Evolutionary conservation across 345 rosid species (phyloP), one percentile per base, ranked within the genome.

Genomic region (Stellera chamaejasme): DNA sequence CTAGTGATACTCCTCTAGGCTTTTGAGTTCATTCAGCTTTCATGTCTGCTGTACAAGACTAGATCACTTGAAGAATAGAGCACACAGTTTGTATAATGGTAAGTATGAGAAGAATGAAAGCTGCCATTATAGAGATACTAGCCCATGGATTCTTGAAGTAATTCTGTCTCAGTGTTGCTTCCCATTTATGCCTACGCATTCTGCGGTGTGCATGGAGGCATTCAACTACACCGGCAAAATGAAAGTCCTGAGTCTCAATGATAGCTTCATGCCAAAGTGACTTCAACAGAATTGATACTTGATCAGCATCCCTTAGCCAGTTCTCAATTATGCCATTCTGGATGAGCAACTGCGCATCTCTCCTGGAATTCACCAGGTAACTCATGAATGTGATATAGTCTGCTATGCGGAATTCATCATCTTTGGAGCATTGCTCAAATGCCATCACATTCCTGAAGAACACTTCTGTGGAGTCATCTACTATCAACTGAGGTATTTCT

Each of bases 71-170:
- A 45, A 45, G 48, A 12, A 45, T 6, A 12, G 48, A 45, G 11
- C 48, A 51, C 50, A 52, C 15, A 16, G 69, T 26, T 54, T 65
- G 70, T 54, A 65, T 42, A 13, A 60, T 5, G 28, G 59, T 60
- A 7, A 65, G 59, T 0, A 70, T 1, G 42, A 70, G 74, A 12
- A 64, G 55, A 41, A 61, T 10, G 16, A 41, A 15, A 11, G 69
- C 66, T 12, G 59, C 66, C 19, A 51, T 12, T n/a, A 70, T 48
- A 11, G 69, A 70, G 54, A 64, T 60, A 15, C 19, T 6, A 1
- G 62, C 56, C 74, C 74, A 56, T 41, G 74, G 74, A 52, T 11
- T 61, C 12, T 47, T 36, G 60, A 70, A 70, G 41, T 70, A 56
- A 7, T 56, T 28, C 9, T 66, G 62, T 14, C 23, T 60, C 47